Conservation (phyloP, 2,329 filamentous ascomycete genomes). For the Didymella pomorum region DNA sequence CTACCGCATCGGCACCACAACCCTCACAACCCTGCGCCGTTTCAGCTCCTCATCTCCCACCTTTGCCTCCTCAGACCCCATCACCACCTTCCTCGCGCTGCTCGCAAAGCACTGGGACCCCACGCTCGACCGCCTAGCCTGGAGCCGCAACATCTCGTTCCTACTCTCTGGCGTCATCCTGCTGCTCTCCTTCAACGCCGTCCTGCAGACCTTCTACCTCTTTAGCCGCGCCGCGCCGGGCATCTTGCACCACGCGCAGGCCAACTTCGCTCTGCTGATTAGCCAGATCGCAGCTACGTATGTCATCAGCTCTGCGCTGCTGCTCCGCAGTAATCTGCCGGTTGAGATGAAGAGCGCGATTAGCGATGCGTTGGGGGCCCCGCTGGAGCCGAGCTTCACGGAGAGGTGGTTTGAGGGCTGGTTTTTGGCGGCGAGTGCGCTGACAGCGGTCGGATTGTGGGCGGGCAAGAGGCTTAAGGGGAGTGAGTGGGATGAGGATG, state of each 20-base stretch:
- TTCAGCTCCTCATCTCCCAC: slow-evolving; percentile 58
- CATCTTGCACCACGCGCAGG: slow-evolving; percentile 77
- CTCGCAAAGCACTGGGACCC: slow-evolving; percentile 86
- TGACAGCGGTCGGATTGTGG: slow-evolving; percentile 77
- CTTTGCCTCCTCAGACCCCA: slow-evolving; percentile 78
- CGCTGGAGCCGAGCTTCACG: slow-evolving; percentile 75
- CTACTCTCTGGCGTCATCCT: slow-evolving; percentile 84
- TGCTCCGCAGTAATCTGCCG: slow-evolving; percentile 81
- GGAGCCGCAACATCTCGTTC: slow-evolving; percentile 87
- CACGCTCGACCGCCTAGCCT: slow-evolving; percentile 79
- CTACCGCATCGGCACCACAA: slow-evolving; percentile 80
- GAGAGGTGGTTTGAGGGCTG: slow-evolving; percentile 89
- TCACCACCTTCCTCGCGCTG: slow-evolving; percentile 82
- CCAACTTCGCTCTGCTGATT: slow-evolving; percentile 79
- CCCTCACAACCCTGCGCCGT: slow-evolving; percentile 71
- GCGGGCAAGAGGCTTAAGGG: slow-evolving; percentile 69
- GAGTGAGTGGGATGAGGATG: slow-evolving; percentile 49
- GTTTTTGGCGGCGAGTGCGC: slow-evolving; percentile 74
- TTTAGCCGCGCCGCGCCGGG: slow-evolving; percentile 77
- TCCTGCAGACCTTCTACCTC: slow-evolving; percentile 83
- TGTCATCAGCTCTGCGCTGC: slow-evolving; percentile 79
- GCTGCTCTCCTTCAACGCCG: slow-evolving; percentile 79
- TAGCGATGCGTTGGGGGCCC: slow-evolving; percentile 77
- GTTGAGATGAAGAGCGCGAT: slow-evolving; percentile 79
- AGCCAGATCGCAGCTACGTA: slow-evolving; percentile 85